Percentiles rank a stretch among this genome's conserved stretches.
Evolutionary conservation across 768 basidiomycete genomes (phyloP).

Genomic region (Crucibulum laeve): DNA sequence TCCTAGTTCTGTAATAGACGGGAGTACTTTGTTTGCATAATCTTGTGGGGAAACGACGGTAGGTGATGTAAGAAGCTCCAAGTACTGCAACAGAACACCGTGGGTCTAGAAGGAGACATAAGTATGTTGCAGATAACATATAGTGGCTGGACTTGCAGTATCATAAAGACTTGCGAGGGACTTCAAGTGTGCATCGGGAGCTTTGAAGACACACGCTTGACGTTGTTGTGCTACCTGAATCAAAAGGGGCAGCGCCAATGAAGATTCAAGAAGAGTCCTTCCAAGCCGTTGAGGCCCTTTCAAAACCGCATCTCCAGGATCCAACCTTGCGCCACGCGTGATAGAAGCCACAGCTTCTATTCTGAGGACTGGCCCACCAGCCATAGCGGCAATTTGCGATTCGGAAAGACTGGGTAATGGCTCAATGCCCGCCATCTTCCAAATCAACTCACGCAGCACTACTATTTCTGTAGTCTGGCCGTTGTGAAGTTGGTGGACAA

Average conservation of each 20-base stretch:
- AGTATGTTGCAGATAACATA: conserved; percentile 9
- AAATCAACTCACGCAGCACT: conserved; percentile 88
- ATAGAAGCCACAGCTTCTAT: conserved; percentile 83
- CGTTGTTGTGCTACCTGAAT: conserved; percentile 91
- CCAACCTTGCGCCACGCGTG: conserved; percentile 70
- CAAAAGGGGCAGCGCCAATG: conserved; percentile 81
- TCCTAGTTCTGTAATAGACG: conserved; percentile 70
- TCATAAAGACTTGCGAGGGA: conserved; percentile 87
- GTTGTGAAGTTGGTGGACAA: conserved; percentile 85
- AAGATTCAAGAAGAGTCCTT: conserved; percentile 59
- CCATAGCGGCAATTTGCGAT: conserved; percentile 84
- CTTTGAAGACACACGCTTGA: conserved; percentile 76
- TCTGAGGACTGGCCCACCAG: conserved; percentile 82
- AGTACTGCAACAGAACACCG: conserved; percentile 87
- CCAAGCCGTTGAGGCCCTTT: conserved; percentile 70
- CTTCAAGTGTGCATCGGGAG: conserved; percentile 75
- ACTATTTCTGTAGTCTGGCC: conserved; percentile 85
- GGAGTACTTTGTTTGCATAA: conserved; percentile 71
- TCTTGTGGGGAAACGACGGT: conserved; percentile 63
- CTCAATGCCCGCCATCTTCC: conserved; percentile 94
- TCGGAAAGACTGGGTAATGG: conserved; percentile 88
- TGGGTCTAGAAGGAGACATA: conserved; percentile 59
- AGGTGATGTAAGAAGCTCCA: conserved; percentile 80
- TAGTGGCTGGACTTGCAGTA: conserved; percentile 58
- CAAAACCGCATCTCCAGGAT: conserved; percentile 57